Evolutionary conservation across 2,329 filamentous ascomycete genomes (phyloP), one percentile per base, ranked within the genome.

Genomic region (Aureobasidium lini): DNA sequence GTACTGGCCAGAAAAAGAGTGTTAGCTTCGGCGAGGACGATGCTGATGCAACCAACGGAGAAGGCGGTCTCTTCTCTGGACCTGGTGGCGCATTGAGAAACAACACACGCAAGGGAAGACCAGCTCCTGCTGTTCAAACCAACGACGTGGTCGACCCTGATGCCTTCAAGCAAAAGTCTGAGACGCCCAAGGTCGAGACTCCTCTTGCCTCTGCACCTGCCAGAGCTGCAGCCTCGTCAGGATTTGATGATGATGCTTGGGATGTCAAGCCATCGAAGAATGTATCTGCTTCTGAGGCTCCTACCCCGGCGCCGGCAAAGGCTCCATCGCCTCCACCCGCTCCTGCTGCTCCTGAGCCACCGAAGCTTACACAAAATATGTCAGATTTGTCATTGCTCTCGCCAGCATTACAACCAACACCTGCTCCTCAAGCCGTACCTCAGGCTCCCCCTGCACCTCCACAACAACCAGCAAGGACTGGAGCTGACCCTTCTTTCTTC

Each of bases 171-270:
- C 80, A 82, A 65, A 84, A 84, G 68, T 71, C 71, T 4, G 72
- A 77, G 62, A 72, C 68, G 37, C 79, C 81, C 40, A 72, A 72
- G 16, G 75, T 77, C 56, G 70, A 77, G 28, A 81, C 81, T 34
- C 76, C 83, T 0, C 70, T 81, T 48, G 71, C 76, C 13, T 71
- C 76, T 60, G 73, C 73, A 8, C 77, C 83, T 39, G 66, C 74
- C 4, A 71, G 75, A 39, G 76, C 71, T 39, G 67, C 80, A 39
- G 79, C 82, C 61, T 68, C 74, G 43, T 77, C 79, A 61, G 90
- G 90, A 2, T 97, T 97, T 68, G 94, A 99, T 54, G 94, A 97
- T 69, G 90, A 97, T 76, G 94, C 94, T 8, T 99, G 94, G 94
- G 90, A 95, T 68, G 87, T 96, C 52, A 96, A 96, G 76, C 89